Percentiles rank a stretch among this genome's conserved stretches.
phyloP scores from a whole-genome alignment of 176 grass and related monocot species.

The Echinochloa phyllopogon region DNA sequence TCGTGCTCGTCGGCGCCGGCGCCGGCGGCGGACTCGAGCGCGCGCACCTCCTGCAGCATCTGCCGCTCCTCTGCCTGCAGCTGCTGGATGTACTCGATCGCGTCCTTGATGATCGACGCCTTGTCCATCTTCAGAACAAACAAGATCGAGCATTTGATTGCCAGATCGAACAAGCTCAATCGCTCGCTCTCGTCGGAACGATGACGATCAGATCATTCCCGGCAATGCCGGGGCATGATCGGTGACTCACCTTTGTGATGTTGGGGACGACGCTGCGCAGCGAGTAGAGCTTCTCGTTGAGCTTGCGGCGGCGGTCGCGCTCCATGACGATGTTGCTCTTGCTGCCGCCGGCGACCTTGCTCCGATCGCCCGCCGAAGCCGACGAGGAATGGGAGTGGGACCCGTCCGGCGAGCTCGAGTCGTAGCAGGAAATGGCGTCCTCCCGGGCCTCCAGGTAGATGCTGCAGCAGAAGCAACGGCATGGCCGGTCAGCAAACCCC shows the following conservation, averaged over 20 bases:
- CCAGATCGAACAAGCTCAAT: too few relatives aligned
- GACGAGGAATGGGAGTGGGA: slow-evolving; percentile 39
- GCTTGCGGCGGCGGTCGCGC: slow-evolving; percentile 72
- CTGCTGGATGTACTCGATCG: slow-evolving; percentile 82
- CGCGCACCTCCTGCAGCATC: slow-evolving; percentile 44
- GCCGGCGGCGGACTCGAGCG: slow-evolving; percentile 31
- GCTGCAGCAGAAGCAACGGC: slow-evolving; percentile 39
- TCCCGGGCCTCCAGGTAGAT: slow-evolving; percentile 49
- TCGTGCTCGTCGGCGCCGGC: neutral
- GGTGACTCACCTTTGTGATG: slow-evolving; percentile 61
- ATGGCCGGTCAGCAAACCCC: too few relatives aligned
- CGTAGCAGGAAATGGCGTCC: slow-evolving; percentile 58
- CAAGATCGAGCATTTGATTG: too few relatives aligned
- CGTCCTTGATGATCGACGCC: slow-evolving; percentile 92
- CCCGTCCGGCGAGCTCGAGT: slow-evolving; percentile 75
- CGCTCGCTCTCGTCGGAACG: too few relatives aligned
- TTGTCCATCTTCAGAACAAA: slow-evolving; percentile 76
- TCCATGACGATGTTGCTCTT: slow-evolving; percentile 71
- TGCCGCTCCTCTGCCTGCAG: slow-evolving; percentile 80
- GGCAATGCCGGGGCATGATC: neutral
- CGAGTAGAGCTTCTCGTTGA: slow-evolving; percentile 81
- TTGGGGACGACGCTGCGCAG: slow-evolving; percentile 86
- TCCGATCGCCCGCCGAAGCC: neutral
- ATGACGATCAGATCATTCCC: neutral
- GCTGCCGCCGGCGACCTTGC: neutral